Conservation (phyloP, 139 green algal species). For the Yamagishiella unicocca region DNA sequence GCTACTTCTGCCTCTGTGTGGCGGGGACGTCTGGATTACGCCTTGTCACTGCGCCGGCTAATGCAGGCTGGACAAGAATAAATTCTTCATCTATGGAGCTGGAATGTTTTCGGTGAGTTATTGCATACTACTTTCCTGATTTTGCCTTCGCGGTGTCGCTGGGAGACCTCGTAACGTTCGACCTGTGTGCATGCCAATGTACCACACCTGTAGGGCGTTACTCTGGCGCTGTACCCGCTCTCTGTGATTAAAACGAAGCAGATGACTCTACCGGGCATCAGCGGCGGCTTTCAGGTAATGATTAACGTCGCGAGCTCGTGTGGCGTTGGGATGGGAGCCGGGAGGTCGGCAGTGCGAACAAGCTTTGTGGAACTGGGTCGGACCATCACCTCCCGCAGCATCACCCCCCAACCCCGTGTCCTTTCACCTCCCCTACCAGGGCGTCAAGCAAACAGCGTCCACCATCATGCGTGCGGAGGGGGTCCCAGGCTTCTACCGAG, state of each 20-base stretch:
- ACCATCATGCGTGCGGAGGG: constrained; percentile 83
- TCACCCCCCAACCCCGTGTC: background rate
- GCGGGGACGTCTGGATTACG: too few relatives aligned
- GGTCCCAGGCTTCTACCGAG: constrained; percentile 91
- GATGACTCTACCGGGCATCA: constrained; percentile 77
- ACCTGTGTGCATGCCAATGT: background rate
- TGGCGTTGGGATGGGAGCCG: too few relatives aligned
- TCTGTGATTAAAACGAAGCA: constrained; percentile 95
- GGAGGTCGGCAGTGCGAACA: too few relatives aligned
- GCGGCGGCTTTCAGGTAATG: constrained; percentile 63
- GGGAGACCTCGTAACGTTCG: too few relatives aligned
- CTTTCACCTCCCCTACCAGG: background rate
- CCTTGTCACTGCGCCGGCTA: background rate
- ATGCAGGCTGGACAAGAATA: constrained; percentile 89
- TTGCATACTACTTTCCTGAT: too few relatives aligned
- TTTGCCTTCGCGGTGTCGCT: too few relatives aligned
- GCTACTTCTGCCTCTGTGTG: too few relatives aligned
- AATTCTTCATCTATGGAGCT: constrained; percentile 89
- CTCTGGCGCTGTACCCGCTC: constrained; percentile 87
- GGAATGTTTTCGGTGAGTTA: constrained; percentile 80
- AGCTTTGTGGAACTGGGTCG: too few relatives aligned
- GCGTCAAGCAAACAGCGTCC: constrained; percentile 60
- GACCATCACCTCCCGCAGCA: too few relatives aligned
- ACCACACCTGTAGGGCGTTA: constrained; percentile 73
- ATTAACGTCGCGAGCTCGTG: too few relatives aligned